phyloP scores from a whole-genome alignment of 2,329 filamentous ascomycete species.

The Phyllosticta capitalensis region DNA sequence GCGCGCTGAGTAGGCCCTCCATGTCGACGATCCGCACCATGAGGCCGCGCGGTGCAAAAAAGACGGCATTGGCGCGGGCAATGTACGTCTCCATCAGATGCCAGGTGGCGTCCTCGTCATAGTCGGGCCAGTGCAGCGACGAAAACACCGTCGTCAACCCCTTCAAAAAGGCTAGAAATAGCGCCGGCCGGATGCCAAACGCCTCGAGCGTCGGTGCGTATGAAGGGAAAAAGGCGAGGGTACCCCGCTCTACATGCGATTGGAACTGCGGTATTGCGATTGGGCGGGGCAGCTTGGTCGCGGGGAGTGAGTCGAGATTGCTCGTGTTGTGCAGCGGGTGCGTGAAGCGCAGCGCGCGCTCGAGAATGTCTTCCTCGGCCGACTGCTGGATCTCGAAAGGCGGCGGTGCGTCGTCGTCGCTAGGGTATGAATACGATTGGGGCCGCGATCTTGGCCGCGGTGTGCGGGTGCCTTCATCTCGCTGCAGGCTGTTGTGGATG shows the following conservation, averaged over 20 bases:
- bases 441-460: neutral
- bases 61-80: slow-evolving; percentile 20
- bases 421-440: neutral
- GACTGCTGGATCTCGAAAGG: neutral
- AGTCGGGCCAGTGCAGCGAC: slow-evolving; percentile 5
- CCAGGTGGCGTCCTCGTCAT: neutral
- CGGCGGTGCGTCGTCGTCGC: neutral
- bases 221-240: slow-evolving; percentile 15
- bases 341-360: neutral
- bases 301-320: neutral
- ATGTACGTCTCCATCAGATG: slow-evolving; percentile 20
- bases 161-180: slow-evolving; percentile 25
- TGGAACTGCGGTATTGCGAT: neutral
- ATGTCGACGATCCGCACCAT: slow-evolving; percentile 20
- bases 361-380: neutral
- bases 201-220: slow-evolving; percentile 22
- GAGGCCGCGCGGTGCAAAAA: slow-evolving; percentile 25
- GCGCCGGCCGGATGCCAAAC: slow-evolving; percentile 21
- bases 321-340: neutral
- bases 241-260: neutral
- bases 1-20: slow-evolving; percentile 15
- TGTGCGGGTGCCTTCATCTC: neutral
- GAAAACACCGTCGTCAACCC: slow-evolving; percentile 22
- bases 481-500: neutral
- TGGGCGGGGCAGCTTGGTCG: neutral